phyloP scores from a whole-genome alignment of 2,329 filamentous ascomycete genomes.

The Calonectria crousiana region DNA sequence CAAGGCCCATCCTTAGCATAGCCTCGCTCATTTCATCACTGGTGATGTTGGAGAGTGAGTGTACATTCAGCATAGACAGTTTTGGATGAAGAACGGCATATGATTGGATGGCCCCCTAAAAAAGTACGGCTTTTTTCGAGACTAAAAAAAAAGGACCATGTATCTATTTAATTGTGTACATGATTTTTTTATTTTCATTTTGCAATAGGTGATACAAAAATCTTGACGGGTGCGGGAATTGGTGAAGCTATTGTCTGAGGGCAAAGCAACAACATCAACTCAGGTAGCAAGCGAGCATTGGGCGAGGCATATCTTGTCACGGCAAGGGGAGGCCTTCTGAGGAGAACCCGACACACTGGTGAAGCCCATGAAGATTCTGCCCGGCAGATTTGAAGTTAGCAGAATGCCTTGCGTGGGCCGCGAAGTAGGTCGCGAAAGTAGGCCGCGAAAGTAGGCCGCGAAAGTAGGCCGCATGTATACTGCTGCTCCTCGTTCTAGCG shows the following conservation, averaged over 20 bases:
- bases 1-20: background rate
- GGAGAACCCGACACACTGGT: slow-evolving; percentile 4
- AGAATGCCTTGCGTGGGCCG: slow-evolving; percentile 40
- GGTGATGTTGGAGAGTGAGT: background rate
- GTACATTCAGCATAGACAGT: background rate
- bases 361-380: slow-evolving; percentile 16
- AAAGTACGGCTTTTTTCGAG: background rate
- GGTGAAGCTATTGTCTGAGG: background rate
- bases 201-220: background rate
- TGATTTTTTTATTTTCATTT: background rate
- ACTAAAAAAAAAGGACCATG: background rate
- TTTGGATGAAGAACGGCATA: background rate
- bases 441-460: slow-evolving; percentile 13
- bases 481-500: slow-evolving; percentile 6
- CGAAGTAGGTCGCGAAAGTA: slow-evolving; percentile 14
- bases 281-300: background rate
- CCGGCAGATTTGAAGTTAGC: slow-evolving; percentile 1
- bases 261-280: background rate
- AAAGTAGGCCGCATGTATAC: slow-evolving; percentile 17
- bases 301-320: background rate
- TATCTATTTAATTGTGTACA: background rate
- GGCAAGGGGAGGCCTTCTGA: background rate
- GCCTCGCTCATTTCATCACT: background rate
- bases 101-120: background rate
- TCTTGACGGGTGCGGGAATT: background rate